These are phyloP conservation scores for Populus davidiana DNA, from an alignment of 345 rosid species.

Conservation along the genomic window DNA sequence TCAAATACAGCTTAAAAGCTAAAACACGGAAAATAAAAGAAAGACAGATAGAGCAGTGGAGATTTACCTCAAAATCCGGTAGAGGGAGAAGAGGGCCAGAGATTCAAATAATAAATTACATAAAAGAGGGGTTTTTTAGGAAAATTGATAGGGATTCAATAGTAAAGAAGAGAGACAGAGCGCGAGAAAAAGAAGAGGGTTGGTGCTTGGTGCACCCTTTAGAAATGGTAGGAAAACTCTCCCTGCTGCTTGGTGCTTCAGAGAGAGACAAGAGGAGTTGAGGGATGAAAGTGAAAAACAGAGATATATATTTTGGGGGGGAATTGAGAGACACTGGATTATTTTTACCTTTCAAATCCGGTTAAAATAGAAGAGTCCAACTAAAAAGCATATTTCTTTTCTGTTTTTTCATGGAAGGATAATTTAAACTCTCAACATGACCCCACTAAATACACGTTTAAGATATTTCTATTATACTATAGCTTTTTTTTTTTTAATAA, in stretches of 20 bases:
- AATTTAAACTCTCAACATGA: too few relatives aligned
- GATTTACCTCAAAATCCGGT: conserved; percentile 23
- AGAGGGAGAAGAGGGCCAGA: conserved; percentile 8
- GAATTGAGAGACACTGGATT: not conserved
- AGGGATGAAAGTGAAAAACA: not conserved
- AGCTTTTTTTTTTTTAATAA: too few relatives aligned
- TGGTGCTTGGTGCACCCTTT: not conserved
- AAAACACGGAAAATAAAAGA: not conserved
- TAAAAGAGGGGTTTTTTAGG: not conserved
- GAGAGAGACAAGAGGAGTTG: not conserved
- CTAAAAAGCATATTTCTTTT: too few relatives aligned
- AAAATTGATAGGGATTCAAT: conserved; percentile 1
- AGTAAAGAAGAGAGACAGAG: not conserved
- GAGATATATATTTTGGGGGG: not conserved
- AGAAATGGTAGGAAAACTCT: not conserved
- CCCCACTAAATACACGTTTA: too few relatives aligned
- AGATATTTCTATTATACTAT: too few relatives aligned
- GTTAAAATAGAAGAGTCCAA: too few relatives aligned
- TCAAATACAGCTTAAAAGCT: not conserved
- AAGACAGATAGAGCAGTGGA: not conserved
- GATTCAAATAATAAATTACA: not conserved
- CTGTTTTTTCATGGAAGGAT: too few relatives aligned
- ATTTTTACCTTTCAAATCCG: not conserved
- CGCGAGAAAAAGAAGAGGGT: not conserved
- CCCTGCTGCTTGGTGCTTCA: not conserved